Percentiles rank a stretch among this genome's conserved stretches.
Conservation (phyloP, 257 asterid species). For the Nicotiana tabacum region DNA sequence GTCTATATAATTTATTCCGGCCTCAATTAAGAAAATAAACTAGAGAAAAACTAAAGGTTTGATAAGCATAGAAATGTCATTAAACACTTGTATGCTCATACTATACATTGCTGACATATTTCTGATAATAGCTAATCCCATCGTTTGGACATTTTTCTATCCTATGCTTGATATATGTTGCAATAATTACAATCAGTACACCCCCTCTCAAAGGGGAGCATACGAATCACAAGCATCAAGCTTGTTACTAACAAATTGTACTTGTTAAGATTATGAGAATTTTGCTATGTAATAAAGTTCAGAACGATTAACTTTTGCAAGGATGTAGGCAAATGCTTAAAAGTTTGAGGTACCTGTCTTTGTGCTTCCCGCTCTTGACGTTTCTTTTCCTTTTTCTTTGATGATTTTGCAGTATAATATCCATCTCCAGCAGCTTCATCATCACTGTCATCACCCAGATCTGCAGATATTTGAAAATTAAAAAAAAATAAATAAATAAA, state of each 20-base stretch:
- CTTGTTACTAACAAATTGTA: not conserved
- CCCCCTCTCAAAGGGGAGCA: not conserved
- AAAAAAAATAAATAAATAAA: not conserved
- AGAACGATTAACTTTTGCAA: not conserved
- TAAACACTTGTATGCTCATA: not conserved
- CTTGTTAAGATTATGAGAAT: not conserved
- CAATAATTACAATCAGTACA: not conserved
- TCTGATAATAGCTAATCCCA: not conserved
- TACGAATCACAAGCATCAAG: not conserved
- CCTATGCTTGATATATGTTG: not conserved
- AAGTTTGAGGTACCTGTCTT: constrained; percentile 49
- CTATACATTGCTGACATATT: not conserved
- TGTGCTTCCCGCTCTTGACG: constrained; percentile 93
- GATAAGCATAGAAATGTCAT: not conserved
- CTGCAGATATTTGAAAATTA: constrained; percentile 28
- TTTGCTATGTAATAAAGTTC: not conserved
- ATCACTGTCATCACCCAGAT: constrained; percentile 63
- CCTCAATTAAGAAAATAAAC: constrained; percentile 40
- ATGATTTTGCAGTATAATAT: constrained; percentile 45
- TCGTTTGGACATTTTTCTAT: not conserved
- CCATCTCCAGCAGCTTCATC: constrained; percentile 76
- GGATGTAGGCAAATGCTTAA: not conserved
- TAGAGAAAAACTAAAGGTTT: not conserved
- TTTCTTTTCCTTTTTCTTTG: constrained; percentile 80
- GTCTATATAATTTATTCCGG: constrained; percentile 25